A percentile compares a stretch with the other conserved stretches of the same genome.
Evolutionary conservation across 2,329 filamentous ascomycete species (phyloP).

Genomic region (Arthroderma sp.): DNA sequence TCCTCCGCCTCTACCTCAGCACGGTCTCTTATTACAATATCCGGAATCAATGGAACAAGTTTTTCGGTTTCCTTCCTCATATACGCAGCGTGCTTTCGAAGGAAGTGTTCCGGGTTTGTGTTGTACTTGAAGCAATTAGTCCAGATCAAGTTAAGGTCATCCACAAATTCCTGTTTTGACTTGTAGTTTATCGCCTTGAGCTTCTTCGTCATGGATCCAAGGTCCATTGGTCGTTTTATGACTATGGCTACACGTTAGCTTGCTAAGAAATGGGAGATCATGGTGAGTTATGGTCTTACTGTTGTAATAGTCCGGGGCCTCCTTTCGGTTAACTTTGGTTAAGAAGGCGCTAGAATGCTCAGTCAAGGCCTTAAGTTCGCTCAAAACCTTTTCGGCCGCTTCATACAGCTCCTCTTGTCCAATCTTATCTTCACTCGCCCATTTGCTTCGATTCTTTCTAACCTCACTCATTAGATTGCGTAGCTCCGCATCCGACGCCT

Average conservation of each 20-base stretch:
- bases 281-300: conserved; percentile 42
- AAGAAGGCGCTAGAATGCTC: conserved; percentile 96
- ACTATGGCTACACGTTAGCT: conserved; percentile 35
- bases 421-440: conserved; percentile 94
- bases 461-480: conserved; percentile 93
- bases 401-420: conserved; percentile 97
- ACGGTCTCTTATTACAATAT: conserved; percentile 76
- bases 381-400: conserved; percentile 88
- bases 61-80: conserved; percentile 98
- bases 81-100: conserved; percentile 83
- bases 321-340: conserved; percentile 87
- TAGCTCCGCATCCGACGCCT: conserved; percentile 83
- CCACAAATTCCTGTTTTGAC: conserved; percentile 87
- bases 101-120: conserved; percentile 69
- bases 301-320: conserved; percentile 88
- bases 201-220: conserved; percentile 97
- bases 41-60: conserved; percentile 84
- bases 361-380: conserved; percentile 90
- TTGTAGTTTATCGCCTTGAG: conserved; percentile 68
- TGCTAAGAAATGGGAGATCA: neutral
- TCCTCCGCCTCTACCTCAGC: conserved; percentile 84
- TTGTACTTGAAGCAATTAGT: conserved; percentile 95
- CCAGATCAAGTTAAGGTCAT: conserved; percentile 91
- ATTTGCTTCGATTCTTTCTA: conserved; percentile 94
- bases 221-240: conserved; percentile 95